These are phyloP conservation scores for Luffa aegyptiaca DNA, from an alignment of 306 rosid genomes.

Conservation along the genomic window DNA sequence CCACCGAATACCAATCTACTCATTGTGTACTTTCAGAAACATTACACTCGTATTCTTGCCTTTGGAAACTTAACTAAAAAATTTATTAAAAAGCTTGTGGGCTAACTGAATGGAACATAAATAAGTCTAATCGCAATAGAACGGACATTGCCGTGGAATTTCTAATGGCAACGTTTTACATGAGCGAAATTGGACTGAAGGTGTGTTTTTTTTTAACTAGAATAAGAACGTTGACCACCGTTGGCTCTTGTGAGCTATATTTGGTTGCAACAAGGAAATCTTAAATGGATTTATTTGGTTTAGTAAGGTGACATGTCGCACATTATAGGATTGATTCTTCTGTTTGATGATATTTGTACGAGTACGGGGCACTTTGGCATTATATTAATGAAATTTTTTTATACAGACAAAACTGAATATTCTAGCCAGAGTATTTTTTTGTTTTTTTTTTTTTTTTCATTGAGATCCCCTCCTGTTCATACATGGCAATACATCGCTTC, in stretches of 20 bases:
- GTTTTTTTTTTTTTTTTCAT: not conserved
- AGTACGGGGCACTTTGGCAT: no score
- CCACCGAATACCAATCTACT: not conserved
- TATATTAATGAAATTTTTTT: not conserved
- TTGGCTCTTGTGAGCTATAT: no score
- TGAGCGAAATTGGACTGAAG: no score
- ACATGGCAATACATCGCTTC: not conserved
- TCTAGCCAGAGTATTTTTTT: not conserved
- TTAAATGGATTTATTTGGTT: not conserved
- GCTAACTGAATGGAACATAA: not conserved
- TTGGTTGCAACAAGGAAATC: no score
- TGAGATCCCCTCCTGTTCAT: not conserved
- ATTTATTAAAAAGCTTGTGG: no score
- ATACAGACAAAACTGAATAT: constrained; percentile 9
- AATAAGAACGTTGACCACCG: no score
- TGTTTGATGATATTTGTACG: not conserved
- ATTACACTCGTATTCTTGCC: not conserved
- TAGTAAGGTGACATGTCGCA: no score
- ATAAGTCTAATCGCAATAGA: not conserved
- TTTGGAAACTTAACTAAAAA: not conserved
- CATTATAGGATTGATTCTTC: not conserved
- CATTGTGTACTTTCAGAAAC: not conserved
- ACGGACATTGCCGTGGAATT: no score
- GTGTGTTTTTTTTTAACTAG: no score
- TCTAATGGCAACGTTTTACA: no score